Conservation (phyloP, 2,329 filamentous ascomycete genomes). For the Aureobasidium lini region DNA sequence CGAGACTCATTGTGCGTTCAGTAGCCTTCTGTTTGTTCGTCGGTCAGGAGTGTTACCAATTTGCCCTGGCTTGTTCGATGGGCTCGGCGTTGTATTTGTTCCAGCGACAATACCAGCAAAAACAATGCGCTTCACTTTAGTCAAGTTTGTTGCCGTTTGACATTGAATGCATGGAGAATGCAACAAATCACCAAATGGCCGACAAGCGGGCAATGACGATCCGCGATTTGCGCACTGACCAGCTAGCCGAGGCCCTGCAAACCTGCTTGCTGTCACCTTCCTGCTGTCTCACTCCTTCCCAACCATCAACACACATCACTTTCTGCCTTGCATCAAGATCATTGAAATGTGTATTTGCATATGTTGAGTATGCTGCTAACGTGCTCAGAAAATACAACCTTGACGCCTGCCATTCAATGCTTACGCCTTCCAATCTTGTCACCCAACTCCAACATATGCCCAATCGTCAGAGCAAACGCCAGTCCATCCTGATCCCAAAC, state of each 20-base stretch:
- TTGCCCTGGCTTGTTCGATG: neutral
- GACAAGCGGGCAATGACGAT: neutral
- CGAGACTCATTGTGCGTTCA: conserved; percentile 23
- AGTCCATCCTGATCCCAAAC: neutral
- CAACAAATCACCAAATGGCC: neutral
- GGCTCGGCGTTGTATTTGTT: neutral
- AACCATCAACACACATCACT: neutral
- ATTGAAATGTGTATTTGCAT: neutral
- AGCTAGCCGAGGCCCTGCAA: neutral
- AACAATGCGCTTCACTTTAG: neutral
- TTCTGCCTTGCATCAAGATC: neutral
- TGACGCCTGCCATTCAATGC: neutral
- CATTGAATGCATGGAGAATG: too few relatives aligned
- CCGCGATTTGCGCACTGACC: neutral
- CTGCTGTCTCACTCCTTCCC: neutral
- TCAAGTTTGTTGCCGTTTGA: neutral
- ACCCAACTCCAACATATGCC: neutral
- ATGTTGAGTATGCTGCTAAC: conserved; percentile 5
- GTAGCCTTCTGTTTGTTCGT: conserved; percentile 16
- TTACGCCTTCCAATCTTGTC: neutral
- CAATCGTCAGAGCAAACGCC: neutral
- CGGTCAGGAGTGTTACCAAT: conserved; percentile 5
- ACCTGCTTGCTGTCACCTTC: neutral
- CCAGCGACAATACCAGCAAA: neutral
- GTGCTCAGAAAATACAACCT: neutral